Conservation (phyloP, 768 basidiomycete species). For the Amanita jacksonii region DNA sequence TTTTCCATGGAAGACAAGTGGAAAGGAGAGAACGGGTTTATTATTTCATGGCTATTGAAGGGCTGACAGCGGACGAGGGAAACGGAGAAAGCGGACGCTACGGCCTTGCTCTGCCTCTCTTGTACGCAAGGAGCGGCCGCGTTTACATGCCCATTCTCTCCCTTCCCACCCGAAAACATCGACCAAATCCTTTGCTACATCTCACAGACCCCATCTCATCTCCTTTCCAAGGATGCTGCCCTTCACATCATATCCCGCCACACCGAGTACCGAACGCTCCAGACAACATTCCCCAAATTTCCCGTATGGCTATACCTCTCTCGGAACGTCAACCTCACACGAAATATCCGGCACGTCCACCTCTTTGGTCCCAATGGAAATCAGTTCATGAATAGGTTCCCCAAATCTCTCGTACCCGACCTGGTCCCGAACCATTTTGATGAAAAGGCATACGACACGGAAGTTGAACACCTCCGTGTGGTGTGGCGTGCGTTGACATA, state of each 20-base stretch:
- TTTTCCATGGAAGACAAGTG: too few species aligned
- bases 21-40: too few species aligned
- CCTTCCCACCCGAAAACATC: conserved; percentile 38
- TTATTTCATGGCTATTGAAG: too few species aligned
- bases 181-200: conserved; percentile 38
- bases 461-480: conserved; percentile 24
- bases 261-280: conserved; percentile 39
- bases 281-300: conserved; percentile 29
- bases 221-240: conserved; percentile 29
- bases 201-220: conserved; percentile 29
- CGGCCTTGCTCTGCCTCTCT: too few species aligned
- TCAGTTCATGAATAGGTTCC: conserved; percentile 30
- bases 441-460: conserved; percentile 17
- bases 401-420: conserved; percentile 23
- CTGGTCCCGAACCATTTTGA: conserved; percentile 13
- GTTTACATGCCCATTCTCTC: conserved; percentile 18
- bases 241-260: conserved; percentile 35
- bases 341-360: conserved; percentile 37
- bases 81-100: too few species aligned
- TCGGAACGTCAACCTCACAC: conserved; percentile 34
- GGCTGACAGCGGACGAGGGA: too few species aligned
- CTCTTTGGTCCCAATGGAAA: conserved; percentile 31
- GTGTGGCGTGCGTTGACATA: conserved; percentile 31
- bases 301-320: conserved; percentile 44
- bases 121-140: too few species aligned